Evolutionary conservation across 2,329 filamentous ascomycete genomes (phyloP), one percentile per base, ranked within the genome.

Genomic region (Epichloe elymi): DNA sequence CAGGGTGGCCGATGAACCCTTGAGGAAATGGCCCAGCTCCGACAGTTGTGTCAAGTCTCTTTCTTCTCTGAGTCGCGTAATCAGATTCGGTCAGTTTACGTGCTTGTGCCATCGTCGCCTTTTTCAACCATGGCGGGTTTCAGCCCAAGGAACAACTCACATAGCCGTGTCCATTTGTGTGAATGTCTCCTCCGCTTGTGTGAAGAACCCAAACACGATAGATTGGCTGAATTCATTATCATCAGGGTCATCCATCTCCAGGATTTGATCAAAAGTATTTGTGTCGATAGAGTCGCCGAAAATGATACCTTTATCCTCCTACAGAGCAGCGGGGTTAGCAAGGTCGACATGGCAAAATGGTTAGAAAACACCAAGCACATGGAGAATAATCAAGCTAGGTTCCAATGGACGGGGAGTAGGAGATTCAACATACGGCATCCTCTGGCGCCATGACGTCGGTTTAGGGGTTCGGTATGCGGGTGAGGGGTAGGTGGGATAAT

Each of bases 191-290:
- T 89, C 79, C 38, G 89, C 91, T 71, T 98, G 93, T 17, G 88
- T 83, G 59, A 97, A 95, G 73, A 95, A 98, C 55, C 88, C 88
- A 64, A 82, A 85, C 46, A 97, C 90, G 58, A 98, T 90, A 54
- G 85, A 84, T 60, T 76, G 80, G 70, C 86, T 94, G 74, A 97
- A 97, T 46, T 95, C 88, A 60, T 83, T 78, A 56, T 91, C 86
- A 11, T 83, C 80, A 57, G 87, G 86, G 57, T 97, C 93, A 67
- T 98, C 93, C 91, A 98, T 96, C 69, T 97, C 93, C 56, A 97
- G 80, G 65, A 98, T 97, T 74, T 97, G 93, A 61, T 84, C 82
- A 62, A 98, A 98, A 51, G 89, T 95, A 51, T 69, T 66, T 54
- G 74, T 71, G 67, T 97, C 91, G 68, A 98, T 83, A 64, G 76